Evolutionary conservation across 805 yeast genomes (phyloP).

Genomic region (Ogataea methylovora): DNA sequence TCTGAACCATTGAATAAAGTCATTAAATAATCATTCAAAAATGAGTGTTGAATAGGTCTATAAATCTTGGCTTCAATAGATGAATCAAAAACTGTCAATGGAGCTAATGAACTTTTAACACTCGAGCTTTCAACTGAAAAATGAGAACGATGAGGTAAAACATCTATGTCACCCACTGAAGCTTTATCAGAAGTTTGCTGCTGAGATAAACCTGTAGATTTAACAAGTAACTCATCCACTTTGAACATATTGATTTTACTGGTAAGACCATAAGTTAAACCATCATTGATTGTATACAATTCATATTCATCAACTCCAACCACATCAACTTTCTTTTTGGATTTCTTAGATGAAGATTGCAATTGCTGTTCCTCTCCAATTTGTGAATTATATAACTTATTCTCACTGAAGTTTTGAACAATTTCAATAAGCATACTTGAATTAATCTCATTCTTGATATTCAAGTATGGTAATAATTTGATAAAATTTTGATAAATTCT

Average conservation of each 20-base stretch:
- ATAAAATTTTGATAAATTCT: constrained; percentile 24
- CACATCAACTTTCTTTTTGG: constrained; percentile 2
- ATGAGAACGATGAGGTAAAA: constrained; percentile 2
- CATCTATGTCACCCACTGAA: constrained; percentile 17
- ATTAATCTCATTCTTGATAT: constrained; percentile 23
- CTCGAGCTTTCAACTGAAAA: constrained; percentile 23
- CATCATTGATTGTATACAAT: constrained; percentile 30
- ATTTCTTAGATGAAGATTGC: constrained; percentile 3
- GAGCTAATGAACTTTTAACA: constrained; percentile 19
- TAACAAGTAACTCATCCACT: constrained; percentile 25
- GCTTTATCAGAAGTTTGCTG: no score
- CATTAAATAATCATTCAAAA: constrained; percentile 35
- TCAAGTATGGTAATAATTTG: constrained; percentile 25
- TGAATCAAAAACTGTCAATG: constrained; percentile 25
- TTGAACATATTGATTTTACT: constrained; percentile 28
- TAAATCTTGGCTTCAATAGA: constrained; percentile 24
- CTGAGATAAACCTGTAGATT: constrained; percentile 10
- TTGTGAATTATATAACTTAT: constrained; percentile 10
- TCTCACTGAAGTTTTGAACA: constrained; percentile 24
- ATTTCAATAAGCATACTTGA: constrained; percentile 24
- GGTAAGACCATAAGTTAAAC: constrained; percentile 34
- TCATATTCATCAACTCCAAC: constrained; percentile 15
- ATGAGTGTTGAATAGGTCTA: constrained; percentile 31
- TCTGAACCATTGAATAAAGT: constrained; percentile 20
- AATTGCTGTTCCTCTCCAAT: constrained; percentile 4